Base-by-base conservation (phyloP, 2,329 filamentous ascomycete genomes). In the Diaporthe humulicola region DNA sequence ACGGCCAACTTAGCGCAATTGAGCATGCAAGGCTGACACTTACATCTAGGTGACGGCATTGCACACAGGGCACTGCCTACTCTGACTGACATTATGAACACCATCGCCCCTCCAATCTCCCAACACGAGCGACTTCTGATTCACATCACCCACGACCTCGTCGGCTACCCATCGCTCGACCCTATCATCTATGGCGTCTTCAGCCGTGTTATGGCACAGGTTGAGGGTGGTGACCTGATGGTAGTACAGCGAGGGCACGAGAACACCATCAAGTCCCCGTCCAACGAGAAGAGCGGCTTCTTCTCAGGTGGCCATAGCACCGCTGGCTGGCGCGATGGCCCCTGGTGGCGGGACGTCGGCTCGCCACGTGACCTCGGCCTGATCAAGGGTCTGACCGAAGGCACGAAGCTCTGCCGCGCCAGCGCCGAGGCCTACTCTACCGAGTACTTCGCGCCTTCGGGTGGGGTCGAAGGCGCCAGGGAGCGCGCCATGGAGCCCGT, bases 101-200 rank as follows among this genome's bases (percentile, higher is more conserved):
- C 96, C 36, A 92, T 99, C 77, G 97, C 97, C 0, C 97, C 97
- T 60, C 97, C 97, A 15, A 99, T 99, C 81, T 96, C 95, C 73
- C 97, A 96, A 12, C 97, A 99, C 85, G 97, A 99, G 86, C 94
- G 96, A 67, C 93, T 99, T 10, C 94, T 97, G 80, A 98, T 99
- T 80, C 97, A 99, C 86, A 97, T 97, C 77, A 98, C 96, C 12
- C 97, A 99, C 87, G 97, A 98, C 83, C 91, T 99, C 57, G 92
- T 95, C 78, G 95, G 95, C 79, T 99, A 99, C 83, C 97, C 97
- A 3, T 96, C 95, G 25, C 91, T 99, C 79, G 96, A 98, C 82
- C 95, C 96, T 25, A 90, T 98, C 72, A 95, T 98, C 79, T 95
- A 98, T 85, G 90, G 90, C 74, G 95, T 97, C 77, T 99, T 99